Evolutionary conservation across 116 monocot species (phyloP), one percentile per base, ranked within the genome.

Genomic region (Iris pallida): DNA sequence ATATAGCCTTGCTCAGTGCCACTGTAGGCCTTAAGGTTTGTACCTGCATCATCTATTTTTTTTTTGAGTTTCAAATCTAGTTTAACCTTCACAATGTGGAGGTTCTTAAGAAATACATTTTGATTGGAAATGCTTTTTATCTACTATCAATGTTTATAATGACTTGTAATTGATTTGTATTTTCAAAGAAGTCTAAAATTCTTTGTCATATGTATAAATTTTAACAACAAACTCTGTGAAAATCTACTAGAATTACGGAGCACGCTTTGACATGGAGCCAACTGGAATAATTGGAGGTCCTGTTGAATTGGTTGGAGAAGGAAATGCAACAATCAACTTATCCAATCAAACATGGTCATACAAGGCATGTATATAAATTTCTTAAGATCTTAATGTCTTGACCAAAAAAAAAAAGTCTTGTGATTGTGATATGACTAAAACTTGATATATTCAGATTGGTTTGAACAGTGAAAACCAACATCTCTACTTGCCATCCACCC

Each of bases 331-430:
- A 1, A 30, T 30, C 30, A 81, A 86, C 62, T 57, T 92, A 18
- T 78, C 86, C 16, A 57, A 73, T 14, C 66, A 47, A 20, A 19
- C 2, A n/a, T 88, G 92, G 92, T 72, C 69, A 61, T 86, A 92
- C 69, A 83, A 79, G 88, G 92, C 3, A 30, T 30, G 3, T 30
- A 30, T 30, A 30, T 30, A 30, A 1, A 30, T 30, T 0, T 3
- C 30, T 30, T 30, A 30, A 30, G 30, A 30, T 3, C 30, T 30
- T 30, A 30, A 30, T 30, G 30, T 30, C 30, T 30, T n/a, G n/a
- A n/a, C n/a, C n/a, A n/a, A n/a, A n/a, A n/a, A n/a, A n/a, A n/a
- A n/a, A n/a, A n/a, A n/a, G n/a, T n/a, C n/a, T n/a, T n/a, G n/a
- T n/a, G n/a, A n/a, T n/a, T n/a, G 30, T 30, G 30, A 30, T 30